Conservation (phyloP, 768 basidiomycete genomes). For the Collybia mongolica region DNA sequence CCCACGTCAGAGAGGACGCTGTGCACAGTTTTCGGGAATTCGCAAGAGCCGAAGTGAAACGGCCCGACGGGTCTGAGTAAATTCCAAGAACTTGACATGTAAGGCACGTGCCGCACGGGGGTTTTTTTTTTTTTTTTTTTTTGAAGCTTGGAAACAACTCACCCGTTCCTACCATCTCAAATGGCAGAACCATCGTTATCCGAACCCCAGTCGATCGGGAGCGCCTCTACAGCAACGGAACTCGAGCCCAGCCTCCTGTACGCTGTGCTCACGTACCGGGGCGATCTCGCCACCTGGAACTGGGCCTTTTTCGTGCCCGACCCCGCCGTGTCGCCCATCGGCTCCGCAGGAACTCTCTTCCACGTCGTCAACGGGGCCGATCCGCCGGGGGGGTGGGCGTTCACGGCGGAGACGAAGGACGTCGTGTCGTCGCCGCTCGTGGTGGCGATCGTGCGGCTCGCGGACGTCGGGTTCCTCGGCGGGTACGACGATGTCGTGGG, state of each 20-base stretch:
- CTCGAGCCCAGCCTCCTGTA: constrained; percentile 41
- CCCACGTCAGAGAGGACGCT: too few species aligned
- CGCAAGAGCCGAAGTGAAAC: too few species aligned
- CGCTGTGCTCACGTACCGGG: constrained; percentile 43
- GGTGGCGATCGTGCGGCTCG: constrained; percentile 43
- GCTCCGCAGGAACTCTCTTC: constrained; percentile 41
- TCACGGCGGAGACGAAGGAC: constrained; percentile 34
- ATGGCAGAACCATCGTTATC: too few species aligned
- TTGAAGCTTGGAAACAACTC: too few species aligned
- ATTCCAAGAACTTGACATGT: too few species aligned
- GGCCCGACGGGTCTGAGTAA: too few species aligned
- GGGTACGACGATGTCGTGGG: constrained; percentile 42
- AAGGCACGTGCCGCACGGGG: too few species aligned
- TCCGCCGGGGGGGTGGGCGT: constrained; percentile 32
- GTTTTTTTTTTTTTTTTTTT: too few species aligned
- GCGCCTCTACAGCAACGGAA: constrained; percentile 12
- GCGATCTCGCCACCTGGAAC: constrained; percentile 48
- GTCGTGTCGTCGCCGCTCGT: constrained; percentile 38
- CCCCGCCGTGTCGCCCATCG: constrained; percentile 36
- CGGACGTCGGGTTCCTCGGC: constrained; percentile 40
- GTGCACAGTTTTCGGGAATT: too few species aligned
- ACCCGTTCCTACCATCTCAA: too few species aligned
- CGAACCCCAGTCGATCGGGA: not conserved
- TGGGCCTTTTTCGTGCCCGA: constrained; percentile 50
- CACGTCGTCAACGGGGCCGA: constrained; percentile 37